These are phyloP conservation scores for Spinellus fusiger DNA, from an alignment of 192 early-diverging fungal genomes.

Conservation along the genomic window DNA sequence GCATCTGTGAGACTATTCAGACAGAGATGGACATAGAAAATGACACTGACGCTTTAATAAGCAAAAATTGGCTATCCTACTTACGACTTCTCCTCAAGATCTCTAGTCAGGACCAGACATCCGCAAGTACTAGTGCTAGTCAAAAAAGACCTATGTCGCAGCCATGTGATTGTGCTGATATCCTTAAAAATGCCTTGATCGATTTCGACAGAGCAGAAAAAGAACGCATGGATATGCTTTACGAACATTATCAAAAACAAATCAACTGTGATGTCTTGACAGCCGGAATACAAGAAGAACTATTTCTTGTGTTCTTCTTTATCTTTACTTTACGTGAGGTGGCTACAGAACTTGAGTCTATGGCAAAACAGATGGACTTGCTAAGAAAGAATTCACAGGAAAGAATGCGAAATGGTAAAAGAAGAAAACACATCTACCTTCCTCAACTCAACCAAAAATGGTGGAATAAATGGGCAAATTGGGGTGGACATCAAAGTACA, in stretches of 20 bases:
- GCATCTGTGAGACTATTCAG: slow-evolving; percentile 13
- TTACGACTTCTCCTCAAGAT: slow-evolving; percentile 12
- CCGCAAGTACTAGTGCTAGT: neutral
- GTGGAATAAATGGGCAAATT: slow-evolving; percentile 26
- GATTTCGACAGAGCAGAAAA: slow-evolving; percentile 22
- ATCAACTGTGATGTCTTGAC: slow-evolving; percentile 3
- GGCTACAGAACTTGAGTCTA: slow-evolving; percentile 31
- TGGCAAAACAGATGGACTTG: slow-evolving; percentile 13
- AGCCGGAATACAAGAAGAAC: slow-evolving; percentile 35
- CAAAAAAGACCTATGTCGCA: neutral
- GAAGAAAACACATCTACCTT: slow-evolving; percentile 20
- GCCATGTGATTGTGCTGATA: slow-evolving; percentile 13
- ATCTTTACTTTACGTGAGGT: slow-evolving; percentile 45
- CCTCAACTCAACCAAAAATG: slow-evolving; percentile 21
- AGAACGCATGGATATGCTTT: slow-evolving; percentile 17
- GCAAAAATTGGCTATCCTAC: slow-evolving; percentile 8
- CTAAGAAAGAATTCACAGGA: neutral
- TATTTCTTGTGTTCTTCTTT: slow-evolving; percentile 49
- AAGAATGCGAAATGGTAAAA: slow-evolving; percentile 8
- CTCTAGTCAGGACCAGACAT: neutral
- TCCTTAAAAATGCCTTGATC: slow-evolving; percentile 3
- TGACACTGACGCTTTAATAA: slow-evolving; percentile 1
- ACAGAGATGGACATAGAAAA: slow-evolving; percentile 22
- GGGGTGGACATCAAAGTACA: slow-evolving; percentile 19
- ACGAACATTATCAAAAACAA: neutral